Base-by-base conservation (phyloP, 2,329 filamentous ascomycete species). In the Xenoacremonium recifei region DNA sequence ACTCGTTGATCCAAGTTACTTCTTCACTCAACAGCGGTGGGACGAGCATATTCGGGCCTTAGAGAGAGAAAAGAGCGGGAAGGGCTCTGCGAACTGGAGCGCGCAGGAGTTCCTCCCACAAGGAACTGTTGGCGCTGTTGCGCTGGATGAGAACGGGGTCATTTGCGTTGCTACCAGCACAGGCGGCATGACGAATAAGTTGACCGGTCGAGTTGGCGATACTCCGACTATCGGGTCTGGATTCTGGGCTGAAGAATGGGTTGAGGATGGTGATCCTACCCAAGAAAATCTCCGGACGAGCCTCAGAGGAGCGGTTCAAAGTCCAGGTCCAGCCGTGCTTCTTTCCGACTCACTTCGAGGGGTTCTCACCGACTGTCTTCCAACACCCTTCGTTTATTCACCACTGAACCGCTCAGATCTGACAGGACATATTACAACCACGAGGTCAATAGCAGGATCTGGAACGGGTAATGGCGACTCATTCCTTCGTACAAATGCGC, bases 241-340 rank as follows among this genome's bases (percentile, higher is more conserved):
- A 0, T 96, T 90, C 64, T 96, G 89, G 89, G 89, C 90, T 0
- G 90, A 95, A 61, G 80, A 90, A 53, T 95, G 89, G 89, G 64
- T 66, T 6, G 77, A 84, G 42, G 65, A 71, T 2, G 64, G 63
- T 2, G 63, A 67, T 27, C 56, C 63, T 6, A 65, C 59, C 1
- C 7, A 37, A n/a, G 29, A n/a, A 17, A 20, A 36, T 4, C n/a
- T 23, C 4, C 52, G 53, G 55, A 39, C 39, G 15, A 36, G 46
- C 9, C 15, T 58, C 17, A 54, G 42, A 27, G 18, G 44, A 11
- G 18, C 35, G 17, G 16, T 53, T 21, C 21, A 39, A 6, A 25
- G 32, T 12, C 23, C 40, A 16, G 53, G 51, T 5, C 41, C 50
- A 5, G 45, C 42, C 3, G 23, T 51, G 2, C 27, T 49, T 10